phyloP scores from a whole-genome alignment of 208 protist species.

The Leishmania tropica region DNA sequence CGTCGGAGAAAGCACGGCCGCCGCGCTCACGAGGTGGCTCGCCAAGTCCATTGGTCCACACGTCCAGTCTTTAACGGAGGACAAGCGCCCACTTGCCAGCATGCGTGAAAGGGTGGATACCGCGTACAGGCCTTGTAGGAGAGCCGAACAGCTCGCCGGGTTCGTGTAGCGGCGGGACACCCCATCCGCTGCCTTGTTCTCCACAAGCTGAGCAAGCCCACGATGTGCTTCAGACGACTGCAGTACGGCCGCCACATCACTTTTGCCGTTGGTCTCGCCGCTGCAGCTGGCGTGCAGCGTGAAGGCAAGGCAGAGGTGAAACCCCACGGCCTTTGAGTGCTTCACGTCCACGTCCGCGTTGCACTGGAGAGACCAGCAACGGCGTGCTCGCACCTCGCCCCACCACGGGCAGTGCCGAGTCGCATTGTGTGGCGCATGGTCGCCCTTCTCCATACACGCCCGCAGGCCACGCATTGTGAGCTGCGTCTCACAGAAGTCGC shows the following conservation, averaged over 20 bases:
- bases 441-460: neutral
- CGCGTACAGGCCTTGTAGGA: neutral
- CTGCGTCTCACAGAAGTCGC: neutral
- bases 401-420: conserved; percentile 3
- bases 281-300: neutral
- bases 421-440: neutral
- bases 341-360: neutral
- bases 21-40: conserved; percentile 4
- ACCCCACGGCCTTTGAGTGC: neutral
- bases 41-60: conserved; percentile 3
- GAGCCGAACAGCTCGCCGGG: neutral
- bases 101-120: neutral
- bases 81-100: neutral
- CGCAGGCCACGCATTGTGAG: conserved; percentile 2
- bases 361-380: conserved; percentile 9
- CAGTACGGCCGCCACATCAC: neutral
- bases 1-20: conserved; percentile 16
- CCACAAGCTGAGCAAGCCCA: neutral
- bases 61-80: neutral
- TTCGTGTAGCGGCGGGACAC: neutral
- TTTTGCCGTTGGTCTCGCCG: neutral
- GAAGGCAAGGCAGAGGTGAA: neutral
- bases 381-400: neutral
- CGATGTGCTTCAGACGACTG: conserved; percentile 4
- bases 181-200: neutral